Base-by-base conservation (phyloP, 371 early-diverging fungal species). In the Apophysomyces ossiformis region DNA sequence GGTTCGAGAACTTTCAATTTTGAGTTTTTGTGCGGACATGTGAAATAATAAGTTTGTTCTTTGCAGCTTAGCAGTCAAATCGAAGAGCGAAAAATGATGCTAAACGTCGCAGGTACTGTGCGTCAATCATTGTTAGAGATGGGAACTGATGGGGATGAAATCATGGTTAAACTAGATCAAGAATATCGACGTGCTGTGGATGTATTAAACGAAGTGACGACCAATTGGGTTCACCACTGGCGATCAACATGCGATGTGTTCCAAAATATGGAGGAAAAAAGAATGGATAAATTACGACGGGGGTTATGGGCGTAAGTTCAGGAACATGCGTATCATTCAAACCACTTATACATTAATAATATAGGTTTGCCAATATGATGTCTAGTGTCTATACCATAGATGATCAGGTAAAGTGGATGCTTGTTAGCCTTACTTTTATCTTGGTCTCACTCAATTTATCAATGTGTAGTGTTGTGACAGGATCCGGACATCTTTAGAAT, bases 301-400 rank as follows among this genome's bases (percentile, higher is more conserved):
- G 73, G 74, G 15, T 58, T 82, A 47, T 79, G 80, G 70, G 65
- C 80, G 73, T 77, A 76, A 73, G 74, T 70, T 50, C 21, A 50
- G 54, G 54, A 50, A 50, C 54, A 15, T 50, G 5, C 26, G 11
- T 44, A 2, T 11, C 50, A n/a, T 5, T 26, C 2, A 26, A 26
- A 26, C 32, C 32, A 26, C 32, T 26, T 26, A 26, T 7, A 43
- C 56, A 62, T 62, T 18, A 50, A n/a, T 46, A 26, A 47, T 44
- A 43, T 66, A 80, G 81, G 38, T 82, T 76, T 69, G 68, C 83
- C 7, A 82, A 72, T 63, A 75, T 82, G 68, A 73, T 79, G 72
- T 79, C 83, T 7, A 79, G 71, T 58, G 77, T 75, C 35, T 79
- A 72, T 56, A 70, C 71, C 43, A 70, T 78, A 37, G 80, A 82